These are phyloP conservation scores for Dacryopinax spathularia DNA, from an alignment of 768 basidiomycete species.

Conservation along the genomic window DNA sequence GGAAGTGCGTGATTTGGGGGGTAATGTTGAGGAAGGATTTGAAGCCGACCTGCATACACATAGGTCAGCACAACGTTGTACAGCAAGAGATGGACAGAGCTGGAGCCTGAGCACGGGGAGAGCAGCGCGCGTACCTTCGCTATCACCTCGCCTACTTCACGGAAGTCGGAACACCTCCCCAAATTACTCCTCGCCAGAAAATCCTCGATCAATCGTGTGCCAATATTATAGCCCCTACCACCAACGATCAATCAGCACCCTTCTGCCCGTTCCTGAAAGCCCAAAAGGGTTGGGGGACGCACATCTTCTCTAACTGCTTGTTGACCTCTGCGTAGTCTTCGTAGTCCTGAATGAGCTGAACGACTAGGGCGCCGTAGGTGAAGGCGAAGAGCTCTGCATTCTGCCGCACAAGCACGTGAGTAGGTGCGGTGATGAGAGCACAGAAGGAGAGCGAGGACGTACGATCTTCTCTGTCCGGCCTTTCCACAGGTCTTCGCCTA, in stretches of 20 bases:
- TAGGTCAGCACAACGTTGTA: too few species aligned
- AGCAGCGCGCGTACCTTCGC: constrained; percentile 51
- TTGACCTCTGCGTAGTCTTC: constrained; percentile 80
- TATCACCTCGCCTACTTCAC: constrained; percentile 88
- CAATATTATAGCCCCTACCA: constrained; percentile 93
- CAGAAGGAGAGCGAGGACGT: constrained; percentile 20
- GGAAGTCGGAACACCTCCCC: constrained; percentile 84
- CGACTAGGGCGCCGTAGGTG: constrained; percentile 94
- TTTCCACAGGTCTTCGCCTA: constrained; percentile 96
- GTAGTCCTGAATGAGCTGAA: constrained; percentile 97
- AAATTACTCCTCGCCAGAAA: constrained; percentile 87
- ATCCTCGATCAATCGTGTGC: constrained; percentile 89
- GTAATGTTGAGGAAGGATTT: constrained; percentile 92
- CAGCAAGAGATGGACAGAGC: not conserved
- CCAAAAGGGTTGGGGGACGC: constrained; percentile 7
- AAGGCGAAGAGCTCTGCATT: constrained; percentile 95
- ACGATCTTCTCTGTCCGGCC: constrained; percentile 88
- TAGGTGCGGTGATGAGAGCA: not conserved
- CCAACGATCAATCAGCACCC: not conserved
- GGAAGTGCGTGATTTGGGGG: constrained; percentile 61
- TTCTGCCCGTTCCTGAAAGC: not conserved
- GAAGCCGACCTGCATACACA: constrained; percentile 86
- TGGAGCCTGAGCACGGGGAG: not conserved
- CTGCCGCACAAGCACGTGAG: constrained; percentile 29
- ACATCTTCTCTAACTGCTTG: constrained; percentile 86